These are phyloP conservation scores for Rubus idaeus DNA, from an alignment of 306 rosid species.

Conservation along the genomic window DNA sequence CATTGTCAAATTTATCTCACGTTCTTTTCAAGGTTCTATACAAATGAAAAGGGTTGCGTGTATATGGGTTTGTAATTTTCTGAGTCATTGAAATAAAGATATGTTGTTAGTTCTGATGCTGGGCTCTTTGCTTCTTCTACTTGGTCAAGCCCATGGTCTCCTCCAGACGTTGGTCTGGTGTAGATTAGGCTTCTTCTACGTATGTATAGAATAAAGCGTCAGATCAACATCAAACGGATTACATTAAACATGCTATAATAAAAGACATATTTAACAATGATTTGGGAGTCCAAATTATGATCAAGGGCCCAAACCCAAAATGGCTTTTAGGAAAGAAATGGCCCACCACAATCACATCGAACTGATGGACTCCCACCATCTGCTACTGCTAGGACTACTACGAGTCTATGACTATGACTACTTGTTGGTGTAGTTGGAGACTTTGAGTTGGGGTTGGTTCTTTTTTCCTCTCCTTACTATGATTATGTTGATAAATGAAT, in stretches of 20 bases:
- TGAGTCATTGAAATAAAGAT: not conserved
- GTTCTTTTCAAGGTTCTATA: not conserved
- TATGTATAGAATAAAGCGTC: not conserved
- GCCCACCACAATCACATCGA: conserved; percentile 54
- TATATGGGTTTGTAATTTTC: conserved; percentile 4
- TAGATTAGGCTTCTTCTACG: too few species aligned
- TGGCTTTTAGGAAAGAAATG: conserved; percentile 16
- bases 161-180: too few species aligned
- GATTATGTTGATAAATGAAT: conserved; percentile 16
- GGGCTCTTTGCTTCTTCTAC: not conserved
- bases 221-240: conserved; percentile 16
- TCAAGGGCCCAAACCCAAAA: conserved; percentile 17
- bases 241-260: not conserved
- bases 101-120: too few species aligned
- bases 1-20: not conserved
- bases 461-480: conserved; percentile 7
- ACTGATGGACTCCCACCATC: conserved; percentile 65
- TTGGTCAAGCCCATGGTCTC: too few species aligned
- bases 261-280: conserved; percentile 5
- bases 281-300: not conserved
- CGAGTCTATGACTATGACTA: conserved; percentile 7
- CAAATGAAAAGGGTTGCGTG: not conserved
- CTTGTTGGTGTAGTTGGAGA: not conserved
- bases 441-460: not conserved
- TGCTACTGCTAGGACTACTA: conserved; percentile 11